Base-by-base conservation (phyloP, 2,329 filamentous ascomycete genomes). In the Stachybotrys chartarum region DNA sequence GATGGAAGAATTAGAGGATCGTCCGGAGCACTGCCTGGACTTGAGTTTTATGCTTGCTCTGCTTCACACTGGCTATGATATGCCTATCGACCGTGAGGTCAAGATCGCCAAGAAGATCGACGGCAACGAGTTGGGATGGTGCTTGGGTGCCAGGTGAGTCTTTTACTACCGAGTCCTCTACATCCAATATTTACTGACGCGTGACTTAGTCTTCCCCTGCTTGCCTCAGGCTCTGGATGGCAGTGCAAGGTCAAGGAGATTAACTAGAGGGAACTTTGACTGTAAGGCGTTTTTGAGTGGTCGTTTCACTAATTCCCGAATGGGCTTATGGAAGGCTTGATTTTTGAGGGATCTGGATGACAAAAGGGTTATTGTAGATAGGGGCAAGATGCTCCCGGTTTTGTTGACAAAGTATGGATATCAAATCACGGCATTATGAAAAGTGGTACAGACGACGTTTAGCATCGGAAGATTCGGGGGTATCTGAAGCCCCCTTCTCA, bases 81-180 rank as follows among this genome's bases (percentile, higher is more conserved):
- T 99, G 91, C 93, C 93, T 5, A 86, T 97, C 64, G 90, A 96
- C 63, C 83, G 95, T 45, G 94, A 99, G 73, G 91, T 99, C 61
- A 93, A 90, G 80, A 96, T 97, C 68, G 94, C 93, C 57, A 99
- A 99, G 88, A 96, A 97, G 81, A 96, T 99, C 68, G 93, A 95
- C 77, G 86, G 86, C 55, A 97, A 97, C 71, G 95, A 99, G 77
- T 76, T 99, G 65, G 94, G 94, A 45, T 99, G 94, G 94, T 97
- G 93, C 76, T 79, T 99, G 67, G 94, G 94, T 72, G 94, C 94
- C 61, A 96, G 91, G 90, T 94, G 78, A 76, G 86, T 67, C 30
- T 54, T 54, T 14, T 42, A 42, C 35, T 54, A 44, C 30, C 30
- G n/a, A 42, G 49, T 18, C 50, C 54, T 24, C n/a, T 7, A 50